Evolutionary conservation across 176 grass and related monocot species (phyloP), one percentile per base, ranked within the genome.

Genomic region (Alopecurus myosuroides): DNA sequence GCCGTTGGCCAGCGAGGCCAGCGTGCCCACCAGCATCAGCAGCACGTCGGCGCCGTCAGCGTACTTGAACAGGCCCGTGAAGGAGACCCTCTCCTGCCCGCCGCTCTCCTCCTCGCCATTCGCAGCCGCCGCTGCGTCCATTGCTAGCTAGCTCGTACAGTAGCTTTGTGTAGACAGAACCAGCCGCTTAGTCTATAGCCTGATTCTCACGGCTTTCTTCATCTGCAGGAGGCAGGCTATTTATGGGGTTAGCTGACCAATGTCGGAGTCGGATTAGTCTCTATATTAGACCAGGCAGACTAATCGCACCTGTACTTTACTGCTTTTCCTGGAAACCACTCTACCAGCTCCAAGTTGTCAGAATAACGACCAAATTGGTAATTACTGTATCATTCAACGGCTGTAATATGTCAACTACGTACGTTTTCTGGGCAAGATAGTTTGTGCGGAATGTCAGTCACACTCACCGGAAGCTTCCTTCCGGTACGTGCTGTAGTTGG

Each of bases 21-120:
- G 56, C 31, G 86, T 75, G 56, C 90, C 90, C 18, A 86, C 66
- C 30, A 78, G n/a, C 83, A 92, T 92, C 35, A 92, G 82, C 83
- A 88, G 37, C 73, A 86, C 29, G 73, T 92, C 90, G 17, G 20
- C 74, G 73, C 73, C 56, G 28, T 86, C 86, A 74, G 90, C 82
- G 73, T 85, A 88, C 29, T 42, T 55, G 86, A 92, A 86, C 37
- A 92, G 23, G 56, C 66, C 82, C 19, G 11, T 48, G 70, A 92
- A 82, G 22, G 86, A 33, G 9, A 82, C 86, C 82, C 3, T 82
- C 65, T 81, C 63, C 0, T 73, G 41, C 8, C 35, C 75, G 20
- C 29, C 85, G 51, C 35, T 9, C 51, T 44, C 18, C 25, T 73
- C 70, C n/a, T 65, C 55, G 29, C 56, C 5, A 46, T 46, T 46